These are phyloP conservation scores for Zygosaccharomyces lentus DNA, from an alignment of 805 yeast genomes.

Conservation along the genomic window DNA sequence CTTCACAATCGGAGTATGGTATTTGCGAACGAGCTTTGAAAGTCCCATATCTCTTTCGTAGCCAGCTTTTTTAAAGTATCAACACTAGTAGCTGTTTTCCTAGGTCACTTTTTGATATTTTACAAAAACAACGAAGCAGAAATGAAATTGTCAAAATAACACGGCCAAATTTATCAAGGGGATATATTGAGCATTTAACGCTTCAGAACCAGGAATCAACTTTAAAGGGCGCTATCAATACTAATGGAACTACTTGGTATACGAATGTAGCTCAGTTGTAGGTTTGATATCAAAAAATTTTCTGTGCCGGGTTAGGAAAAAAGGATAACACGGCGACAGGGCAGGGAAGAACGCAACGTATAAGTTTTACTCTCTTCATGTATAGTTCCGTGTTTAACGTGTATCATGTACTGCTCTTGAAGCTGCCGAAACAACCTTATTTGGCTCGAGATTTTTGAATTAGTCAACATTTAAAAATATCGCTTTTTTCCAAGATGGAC, in stretches of 20 bases:
- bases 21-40: conserved; percentile 14
- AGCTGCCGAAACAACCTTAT: not conserved
- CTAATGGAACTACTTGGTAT: not conserved
- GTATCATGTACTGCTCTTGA: not conserved
- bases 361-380: too few relatives aligned
- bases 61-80: not conserved
- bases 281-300: not conserved
- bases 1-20: not conserved
- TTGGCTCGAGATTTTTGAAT: not conserved
- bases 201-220: not conserved
- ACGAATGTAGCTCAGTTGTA: not conserved
- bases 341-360: not conserved
- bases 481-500: not conserved
- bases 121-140: not conserved
- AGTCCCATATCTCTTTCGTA: conserved; percentile 13
- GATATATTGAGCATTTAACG: not conserved
- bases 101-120: not conserved
- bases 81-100: not conserved
- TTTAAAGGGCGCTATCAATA: not conserved
- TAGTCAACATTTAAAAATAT: not conserved
- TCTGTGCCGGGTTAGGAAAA: not conserved
- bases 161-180: not conserved
- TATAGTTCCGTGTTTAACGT: too few relatives aligned
- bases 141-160: not conserved
- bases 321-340: not conserved